These are phyloP conservation scores for Puya raimondii DNA, from an alignment of 176 grass and related monocot species.

Conservation along the genomic window DNA sequence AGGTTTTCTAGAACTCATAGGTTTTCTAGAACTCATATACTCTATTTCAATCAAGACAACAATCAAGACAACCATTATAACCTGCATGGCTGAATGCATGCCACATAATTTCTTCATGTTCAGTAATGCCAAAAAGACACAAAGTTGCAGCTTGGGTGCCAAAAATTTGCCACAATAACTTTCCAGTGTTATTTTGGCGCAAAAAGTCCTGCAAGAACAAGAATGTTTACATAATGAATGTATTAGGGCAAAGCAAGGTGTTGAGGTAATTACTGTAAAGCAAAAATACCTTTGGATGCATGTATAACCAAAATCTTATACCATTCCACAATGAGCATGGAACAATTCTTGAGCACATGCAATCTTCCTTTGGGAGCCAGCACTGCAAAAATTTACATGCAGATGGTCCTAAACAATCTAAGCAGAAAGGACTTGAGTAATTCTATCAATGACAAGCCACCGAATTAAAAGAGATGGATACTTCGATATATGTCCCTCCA, in stretches of 20 bases:
- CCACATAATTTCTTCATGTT: slow-evolving; percentile 99
- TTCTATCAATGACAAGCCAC: no score
- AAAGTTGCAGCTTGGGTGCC: slow-evolving; percentile 54
- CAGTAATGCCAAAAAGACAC: slow-evolving; percentile 83
- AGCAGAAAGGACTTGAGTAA: neutral
- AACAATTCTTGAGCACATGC: slow-evolving; percentile 59
- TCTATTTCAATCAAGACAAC: slow-evolving; percentile 5
- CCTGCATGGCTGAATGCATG: slow-evolving; percentile 72
- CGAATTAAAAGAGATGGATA: no score
- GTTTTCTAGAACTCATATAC: neutral
- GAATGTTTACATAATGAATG: slow-evolving; percentile 4
- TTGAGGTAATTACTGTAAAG: neutral
- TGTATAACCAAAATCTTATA: slow-evolving; percentile 85
- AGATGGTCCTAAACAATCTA: neutral
- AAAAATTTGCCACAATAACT: slow-evolving; percentile 90
- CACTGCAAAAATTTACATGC: slow-evolving; percentile 46
- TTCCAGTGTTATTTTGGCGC: slow-evolving; percentile 95
- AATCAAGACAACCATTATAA: slow-evolving; percentile 16
- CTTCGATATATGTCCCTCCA: no score
- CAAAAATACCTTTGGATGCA: slow-evolving; percentile 82
- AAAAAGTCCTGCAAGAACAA: slow-evolving; percentile 65
- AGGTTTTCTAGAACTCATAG: neutral
- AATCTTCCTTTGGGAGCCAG: slow-evolving; percentile 84
- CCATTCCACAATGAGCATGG: slow-evolving; percentile 45
- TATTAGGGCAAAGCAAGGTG: neutral